Base-by-base conservation (phyloP, 176 grass and related monocot genomes). In the Pontederia paniculata region DNA sequence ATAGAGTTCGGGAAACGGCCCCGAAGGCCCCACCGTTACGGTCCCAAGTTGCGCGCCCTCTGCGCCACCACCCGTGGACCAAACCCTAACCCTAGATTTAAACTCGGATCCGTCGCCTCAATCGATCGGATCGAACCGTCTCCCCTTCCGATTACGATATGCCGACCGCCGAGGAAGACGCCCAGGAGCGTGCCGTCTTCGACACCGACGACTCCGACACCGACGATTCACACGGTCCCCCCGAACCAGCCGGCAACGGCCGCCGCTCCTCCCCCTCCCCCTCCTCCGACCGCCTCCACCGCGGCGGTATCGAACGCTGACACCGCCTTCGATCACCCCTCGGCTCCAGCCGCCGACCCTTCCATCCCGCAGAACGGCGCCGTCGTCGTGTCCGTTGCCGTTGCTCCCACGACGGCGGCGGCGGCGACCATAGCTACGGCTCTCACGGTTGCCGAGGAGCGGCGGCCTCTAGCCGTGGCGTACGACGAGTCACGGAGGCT, bases 401-500 rank as follows among this genome's bases (percentile, higher is more conserved):
- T 37, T 20, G 12, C 12, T 10, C 46, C 66, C 16, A 22, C 44
- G 9, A 16, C 52, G 21, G 18, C 9, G 43, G 6, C 67, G 8
- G 50, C n/a, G 10, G 13, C 52, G 14, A 9, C 20, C 19, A 9
- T 21, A 17, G 9, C 21, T 10, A 23, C 62, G 50, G 43, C 60
- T 2, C 70, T 17, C 11, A 42, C 44, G 18, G 60, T n/a, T n/a
- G 41, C 60, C 60, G 60, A 63, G 18, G 44, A 47, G 1, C 46
- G 60, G 19, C 45, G 23, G 3, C 2, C 66, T 12, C 45, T 62
- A 8, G 23, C 52, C 28, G 82, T 49, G 2, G 76, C 82, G 6
- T 14, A 15, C 37, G 76, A 74, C 16, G 85, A 84, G 70, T 71
- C 80, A 20, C 80, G 91, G 31, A 55, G 82, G 55, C 74, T 97